Conservation (phyloP, 2,329 filamentous ascomycete species). For the Trichoderma atroviride region DNA sequence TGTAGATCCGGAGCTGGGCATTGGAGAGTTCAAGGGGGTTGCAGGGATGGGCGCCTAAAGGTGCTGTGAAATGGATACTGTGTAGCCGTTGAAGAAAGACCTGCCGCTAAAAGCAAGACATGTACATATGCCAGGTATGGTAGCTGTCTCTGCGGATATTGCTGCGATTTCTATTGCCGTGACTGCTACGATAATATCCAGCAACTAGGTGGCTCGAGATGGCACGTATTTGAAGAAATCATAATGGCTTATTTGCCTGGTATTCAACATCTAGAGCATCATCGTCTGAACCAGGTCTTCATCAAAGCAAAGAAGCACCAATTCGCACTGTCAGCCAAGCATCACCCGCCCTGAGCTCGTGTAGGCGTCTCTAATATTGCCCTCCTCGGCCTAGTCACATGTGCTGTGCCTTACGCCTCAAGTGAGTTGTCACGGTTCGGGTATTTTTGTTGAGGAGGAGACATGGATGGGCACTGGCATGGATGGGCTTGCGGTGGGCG, state of each 20-base stretch:
- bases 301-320: background rate
- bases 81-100: background rate
- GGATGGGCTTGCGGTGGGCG: background rate
- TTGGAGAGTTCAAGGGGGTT: background rate
- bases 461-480: background rate
- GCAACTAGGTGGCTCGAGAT: too few relatives aligned
- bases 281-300: background rate
- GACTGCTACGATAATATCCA: background rate
- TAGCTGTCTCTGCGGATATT: background rate
- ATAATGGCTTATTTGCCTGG: background rate
- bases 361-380: constrained; percentile 7
- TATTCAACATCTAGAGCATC: background rate
- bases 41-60: background rate
- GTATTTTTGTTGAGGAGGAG: constrained; percentile 2
- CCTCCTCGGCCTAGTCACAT: constrained; percentile 6
- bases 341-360: background rate
- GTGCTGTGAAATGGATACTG: background rate
- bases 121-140: too few relatives aligned
- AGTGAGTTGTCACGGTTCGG: background rate
- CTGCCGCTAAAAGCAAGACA: background rate
- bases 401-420: background rate
- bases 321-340: background rate
- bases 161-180: background rate
- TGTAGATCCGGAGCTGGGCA: background rate
- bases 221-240: too few relatives aligned